Evolutionary conservation across 1,284 basidiomycete genomes (phyloP).

Genomic region (Apiotrichum sp.): DNA sequence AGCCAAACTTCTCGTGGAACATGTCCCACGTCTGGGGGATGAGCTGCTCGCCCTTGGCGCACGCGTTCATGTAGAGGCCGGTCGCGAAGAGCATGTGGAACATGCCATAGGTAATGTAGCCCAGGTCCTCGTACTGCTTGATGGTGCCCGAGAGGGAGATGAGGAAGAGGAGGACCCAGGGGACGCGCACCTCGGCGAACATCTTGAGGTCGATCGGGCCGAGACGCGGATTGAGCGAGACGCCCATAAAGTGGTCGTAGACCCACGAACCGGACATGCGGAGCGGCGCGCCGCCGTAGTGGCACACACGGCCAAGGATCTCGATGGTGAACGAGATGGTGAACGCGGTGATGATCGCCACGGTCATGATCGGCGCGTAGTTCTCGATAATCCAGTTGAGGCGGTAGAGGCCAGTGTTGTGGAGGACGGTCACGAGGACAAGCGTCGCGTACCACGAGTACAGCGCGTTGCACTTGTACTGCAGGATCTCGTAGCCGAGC

Average conservation of each 20-base stretch:
- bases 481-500: conserved; percentile 81
- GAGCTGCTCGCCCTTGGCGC: conserved; percentile 89
- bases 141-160: conserved; percentile 85
- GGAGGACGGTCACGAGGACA: conserved; percentile 66
- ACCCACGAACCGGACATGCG: conserved; percentile 90
- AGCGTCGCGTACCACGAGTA: conserved; percentile 81
- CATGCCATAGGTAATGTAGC: conserved; percentile 97
- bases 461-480: conserved; percentile 96
- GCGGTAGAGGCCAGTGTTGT: conserved; percentile 77
- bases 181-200: conserved; percentile 98
- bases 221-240: conserved; percentile 85
- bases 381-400: conserved; percentile 94
- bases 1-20: conserved; percentile 94
- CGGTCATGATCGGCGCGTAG: conserved; percentile 93
- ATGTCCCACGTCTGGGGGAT: conserved; percentile 99
- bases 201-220: conserved; percentile 96
- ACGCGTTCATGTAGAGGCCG: conserved; percentile 94
- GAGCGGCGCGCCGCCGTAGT: conserved; percentile 66
- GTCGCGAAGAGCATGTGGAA: conserved; percentile 94
- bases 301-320: conserved; percentile 59
- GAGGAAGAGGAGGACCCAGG: conserved; percentile 95
- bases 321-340: conserved; percentile 73
- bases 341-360: conserved; percentile 88
- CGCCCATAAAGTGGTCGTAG: conserved; percentile 97
- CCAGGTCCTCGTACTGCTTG: conserved; percentile 90